phyloP scores from a whole-genome alignment of 2,329 filamentous ascomycete genomes.

The Phialophora expanda region DNA sequence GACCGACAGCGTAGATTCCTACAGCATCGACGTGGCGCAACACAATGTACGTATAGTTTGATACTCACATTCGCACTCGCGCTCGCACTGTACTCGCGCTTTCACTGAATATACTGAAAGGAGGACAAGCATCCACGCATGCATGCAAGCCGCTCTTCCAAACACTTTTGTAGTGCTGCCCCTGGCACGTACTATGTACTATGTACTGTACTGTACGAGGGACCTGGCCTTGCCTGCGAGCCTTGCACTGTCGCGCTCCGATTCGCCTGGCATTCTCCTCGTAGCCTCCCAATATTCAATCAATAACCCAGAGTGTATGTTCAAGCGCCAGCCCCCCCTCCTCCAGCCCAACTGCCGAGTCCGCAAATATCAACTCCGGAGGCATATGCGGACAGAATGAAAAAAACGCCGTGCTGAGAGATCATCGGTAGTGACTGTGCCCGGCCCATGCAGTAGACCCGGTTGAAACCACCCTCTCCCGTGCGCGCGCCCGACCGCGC shows the following conservation, averaged over 20 bases:
- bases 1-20: background rate
- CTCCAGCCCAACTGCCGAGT: too few species aligned
- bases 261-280: background rate
- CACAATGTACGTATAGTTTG: background rate
- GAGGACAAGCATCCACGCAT: background rate
- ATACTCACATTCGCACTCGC: background rate
- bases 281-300: too few species aligned
- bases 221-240: too few species aligned
- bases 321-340: too few species aligned
- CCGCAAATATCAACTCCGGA: too few species aligned
- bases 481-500: too few species aligned
- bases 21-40: background rate
- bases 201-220: background rate
- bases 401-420: too few species aligned
- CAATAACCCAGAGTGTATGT: too few species aligned
- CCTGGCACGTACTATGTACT: background rate
- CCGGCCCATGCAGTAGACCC: background rate
- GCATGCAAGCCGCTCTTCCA: background rate
- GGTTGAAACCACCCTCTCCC: too few species aligned
- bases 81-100: background rate
- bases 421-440: background rate
- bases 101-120: background rate
- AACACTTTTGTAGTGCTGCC: background rate
- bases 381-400: too few species aligned
- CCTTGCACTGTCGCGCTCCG: background rate